Base-by-base conservation (phyloP, 257 asterid genomes). In the Euphrasia confusa region DNA sequence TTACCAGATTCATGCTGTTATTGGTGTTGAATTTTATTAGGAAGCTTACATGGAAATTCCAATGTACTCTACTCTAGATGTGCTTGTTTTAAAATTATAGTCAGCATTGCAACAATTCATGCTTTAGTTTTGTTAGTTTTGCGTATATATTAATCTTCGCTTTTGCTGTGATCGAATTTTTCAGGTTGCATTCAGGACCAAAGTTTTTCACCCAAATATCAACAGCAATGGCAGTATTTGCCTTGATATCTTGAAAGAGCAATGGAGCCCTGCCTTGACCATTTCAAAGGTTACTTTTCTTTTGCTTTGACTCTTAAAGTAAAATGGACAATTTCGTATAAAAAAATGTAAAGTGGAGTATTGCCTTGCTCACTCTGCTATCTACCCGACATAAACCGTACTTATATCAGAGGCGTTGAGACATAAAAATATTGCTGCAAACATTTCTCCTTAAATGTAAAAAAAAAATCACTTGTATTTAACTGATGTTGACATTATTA, bases 201-300 rank as follows among this genome's bases (percentile, higher is more conserved):
- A 73, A 52, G 78, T 73, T 28, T 73, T 73, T 58, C 74, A 73
- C 67, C 74, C 78, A 39, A 73, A 73, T 60, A 73, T 73, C 8
- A 73, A 73, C 64, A 63, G 78, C 71, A 73, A 73, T 32, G 78
- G 74, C 12, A 73, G 78, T 53, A 73, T 73, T 42, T 73, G 78
- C 63, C 78, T 73, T 50, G 74, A 73, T 58, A 73, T 73, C 70
- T 64, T 73, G 70, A 73, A 73, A 67, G 78, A 73, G 62, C 78
- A 73, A 12, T 73, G 78, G 78, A 73, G 74, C 73, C 74, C 78
- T 55, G 78, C 78, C 59, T 54, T 73, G 30, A 73, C 78, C 50
- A 68, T 73, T 60, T 73, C 78, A 18, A 72, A 72, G 76, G 76
- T 72, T 67, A 35, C 11, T 54, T 50, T 21, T 44, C 68, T 52